Evolutionary conservation across 495 filamentous ascomycete genomes (phyloP).

Genomic region (Penicillium steckii): DNA sequence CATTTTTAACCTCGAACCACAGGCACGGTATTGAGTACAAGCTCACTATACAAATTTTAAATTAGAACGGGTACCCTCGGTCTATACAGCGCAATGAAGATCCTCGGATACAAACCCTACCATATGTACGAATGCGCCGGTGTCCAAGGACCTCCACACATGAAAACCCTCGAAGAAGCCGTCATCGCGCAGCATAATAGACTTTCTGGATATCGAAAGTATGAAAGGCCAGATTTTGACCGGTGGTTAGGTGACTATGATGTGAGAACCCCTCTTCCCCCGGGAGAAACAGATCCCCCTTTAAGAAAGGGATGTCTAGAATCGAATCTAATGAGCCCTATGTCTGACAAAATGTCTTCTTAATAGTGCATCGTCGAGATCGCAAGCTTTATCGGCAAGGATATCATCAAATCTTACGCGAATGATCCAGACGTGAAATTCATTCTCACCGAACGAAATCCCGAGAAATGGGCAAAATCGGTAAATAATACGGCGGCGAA

Average conservation of each 20-base stretch:
- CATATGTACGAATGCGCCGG: constrained; percentile 19
- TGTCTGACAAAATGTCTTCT: too few species aligned
- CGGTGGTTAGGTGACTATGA: constrained; percentile 24
- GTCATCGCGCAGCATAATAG: constrained; percentile 13
- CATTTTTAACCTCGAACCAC: too few species aligned
- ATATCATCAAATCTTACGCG: constrained; percentile 9
- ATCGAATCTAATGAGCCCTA: too few species aligned
- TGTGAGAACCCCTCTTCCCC: constrained; percentile 1
- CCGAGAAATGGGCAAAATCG: constrained; percentile 20
- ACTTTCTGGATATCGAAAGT: constrained; percentile 17
- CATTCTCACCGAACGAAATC: constrained; percentile 23
- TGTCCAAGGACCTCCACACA: constrained; percentile 7
- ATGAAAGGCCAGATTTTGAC: constrained; percentile 13
- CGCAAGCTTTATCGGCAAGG: constrained; percentile 13
- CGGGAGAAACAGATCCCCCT: too few species aligned
- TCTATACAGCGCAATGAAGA: constrained; percentile 20
- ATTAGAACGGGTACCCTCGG: constrained; percentile 24
- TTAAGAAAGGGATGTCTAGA: too few species aligned
- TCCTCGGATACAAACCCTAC: constrained; percentile 23
- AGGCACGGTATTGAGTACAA: too few species aligned
- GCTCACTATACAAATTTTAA: not conserved
- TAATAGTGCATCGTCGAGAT: constrained; percentile 26
- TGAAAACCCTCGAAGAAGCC: constrained; percentile 19
- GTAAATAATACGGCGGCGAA: constrained; percentile 18
- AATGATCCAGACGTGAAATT: constrained; percentile 24